A percentile compares a stretch with the other conserved stretches of the same genome.
These are phyloP conservation scores for Trichothecium sympodiale DNA, from an alignment of 2,329 filamentous ascomycete genomes.

Conservation along the genomic window DNA sequence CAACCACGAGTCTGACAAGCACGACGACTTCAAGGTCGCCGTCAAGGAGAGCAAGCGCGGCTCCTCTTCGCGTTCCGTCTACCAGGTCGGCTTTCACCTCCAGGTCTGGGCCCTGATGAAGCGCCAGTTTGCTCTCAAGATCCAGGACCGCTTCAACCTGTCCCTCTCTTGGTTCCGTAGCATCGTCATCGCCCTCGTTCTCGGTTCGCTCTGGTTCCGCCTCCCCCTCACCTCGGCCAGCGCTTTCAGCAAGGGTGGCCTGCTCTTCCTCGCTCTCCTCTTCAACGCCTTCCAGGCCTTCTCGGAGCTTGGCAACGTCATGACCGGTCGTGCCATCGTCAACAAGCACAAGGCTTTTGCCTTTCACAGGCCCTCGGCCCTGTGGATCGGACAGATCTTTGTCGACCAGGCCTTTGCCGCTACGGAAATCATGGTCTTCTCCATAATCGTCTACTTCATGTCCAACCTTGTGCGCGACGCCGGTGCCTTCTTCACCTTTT, in stretches of 20 bases:
- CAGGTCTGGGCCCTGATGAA: constrained; percentile 78
- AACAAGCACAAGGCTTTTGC: constrained; percentile 79
- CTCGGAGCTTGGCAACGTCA: constrained; percentile 62
- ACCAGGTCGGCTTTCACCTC: constrained; percentile 71
- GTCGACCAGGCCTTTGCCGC: constrained; percentile 66
- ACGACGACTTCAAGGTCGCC: constrained; percentile 67
- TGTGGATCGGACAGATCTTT: constrained; percentile 75
- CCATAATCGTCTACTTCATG: constrained; percentile 73
- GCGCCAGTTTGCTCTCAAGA: constrained; percentile 74
- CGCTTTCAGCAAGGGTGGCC: constrained; percentile 71
- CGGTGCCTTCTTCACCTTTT: constrained; percentile 69
- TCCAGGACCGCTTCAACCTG: constrained; percentile 74
- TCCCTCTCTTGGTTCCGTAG: constrained; percentile 56
- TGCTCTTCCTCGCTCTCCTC: constrained; percentile 68
- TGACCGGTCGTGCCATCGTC: constrained; percentile 66
- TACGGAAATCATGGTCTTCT: constrained; percentile 60
- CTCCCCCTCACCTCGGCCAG: constrained; percentile 54
- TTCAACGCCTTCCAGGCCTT: constrained; percentile 88
- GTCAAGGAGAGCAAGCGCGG: constrained; percentile 71
- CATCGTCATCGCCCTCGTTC: constrained; percentile 65
- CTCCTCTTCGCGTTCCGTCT: constrained; percentile 64
- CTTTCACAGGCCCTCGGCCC: constrained; percentile 69
- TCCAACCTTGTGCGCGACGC: constrained; percentile 56
- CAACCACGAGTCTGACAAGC: constrained; percentile 51
- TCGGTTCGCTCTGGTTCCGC: constrained; percentile 70